These are phyloP conservation scores for Neurospora sp. DNA, from an alignment of 2,329 filamentous ascomycete species.

Conservation along the genomic window DNA sequence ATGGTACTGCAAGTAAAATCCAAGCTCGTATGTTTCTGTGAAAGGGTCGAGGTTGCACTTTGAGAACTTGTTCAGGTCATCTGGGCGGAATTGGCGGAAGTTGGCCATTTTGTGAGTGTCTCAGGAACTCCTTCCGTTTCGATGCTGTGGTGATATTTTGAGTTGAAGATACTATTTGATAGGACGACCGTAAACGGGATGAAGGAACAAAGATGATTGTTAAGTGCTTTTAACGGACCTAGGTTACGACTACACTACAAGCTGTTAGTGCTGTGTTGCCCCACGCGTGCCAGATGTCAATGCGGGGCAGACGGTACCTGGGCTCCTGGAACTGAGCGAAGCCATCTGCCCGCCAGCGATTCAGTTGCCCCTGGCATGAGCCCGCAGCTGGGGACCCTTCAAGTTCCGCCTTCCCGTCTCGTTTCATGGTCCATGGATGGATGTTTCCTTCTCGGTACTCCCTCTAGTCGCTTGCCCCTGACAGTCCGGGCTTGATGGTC, in stretches of 20 bases:
- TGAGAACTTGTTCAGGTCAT: slow-evolving; percentile 81
- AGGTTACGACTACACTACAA: background rate
- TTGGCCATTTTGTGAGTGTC: slow-evolving; percentile 52
- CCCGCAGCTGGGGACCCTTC: background rate
- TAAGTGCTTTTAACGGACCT: background rate
- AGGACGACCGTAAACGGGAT: background rate
- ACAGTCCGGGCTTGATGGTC: background rate
- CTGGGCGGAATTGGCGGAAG: slow-evolving; percentile 73
- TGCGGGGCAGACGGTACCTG: background rate
- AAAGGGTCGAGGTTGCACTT: slow-evolving; percentile 91
- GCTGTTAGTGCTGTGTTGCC: background rate
- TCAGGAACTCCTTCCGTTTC: slow-evolving; percentile 8
- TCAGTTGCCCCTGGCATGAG: background rate
- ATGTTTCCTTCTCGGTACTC: background rate
- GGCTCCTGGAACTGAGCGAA: background rate
- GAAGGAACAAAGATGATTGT: background rate
- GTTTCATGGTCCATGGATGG: background rate
- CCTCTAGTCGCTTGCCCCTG: background rate
- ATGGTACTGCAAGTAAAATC: slow-evolving; percentile 93
- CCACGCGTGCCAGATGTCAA: background rate
- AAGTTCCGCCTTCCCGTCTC: background rate
- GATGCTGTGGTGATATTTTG: background rate
- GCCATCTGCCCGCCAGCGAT: background rate
- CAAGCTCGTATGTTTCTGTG: slow-evolving; percentile 95
- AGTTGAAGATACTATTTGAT: background rate